These are phyloP conservation scores for Trichoderma arundinaceum DNA, from an alignment of 2,329 filamentous ascomycete genomes.

Conservation along the genomic window DNA sequence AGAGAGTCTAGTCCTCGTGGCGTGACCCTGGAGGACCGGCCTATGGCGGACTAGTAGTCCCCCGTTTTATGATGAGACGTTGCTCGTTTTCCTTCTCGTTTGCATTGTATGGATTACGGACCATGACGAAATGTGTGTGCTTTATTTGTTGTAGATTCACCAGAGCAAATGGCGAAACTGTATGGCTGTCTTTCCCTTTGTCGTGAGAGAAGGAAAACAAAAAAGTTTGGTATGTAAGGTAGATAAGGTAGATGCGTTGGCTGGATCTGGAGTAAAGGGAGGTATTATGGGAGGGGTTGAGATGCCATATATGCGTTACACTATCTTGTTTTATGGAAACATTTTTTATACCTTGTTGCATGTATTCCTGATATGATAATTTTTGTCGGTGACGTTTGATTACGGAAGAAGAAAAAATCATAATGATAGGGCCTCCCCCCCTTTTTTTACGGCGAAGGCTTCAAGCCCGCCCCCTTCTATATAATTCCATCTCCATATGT, in stretches of 20 bases:
- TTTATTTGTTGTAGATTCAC: slow-evolving; percentile 23
- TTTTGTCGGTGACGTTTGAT: not conserved
- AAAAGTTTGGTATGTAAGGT: slow-evolving; percentile 24
- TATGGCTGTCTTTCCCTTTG: slow-evolving; percentile 19
- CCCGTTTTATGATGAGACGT: slow-evolving; percentile 1
- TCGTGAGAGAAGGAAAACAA: slow-evolving; percentile 7
- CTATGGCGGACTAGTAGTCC: slow-evolving; percentile 55
- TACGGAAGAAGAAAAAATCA: too few relatives aligned
- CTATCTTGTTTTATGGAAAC: slow-evolving; percentile 17
- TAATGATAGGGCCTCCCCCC: too few relatives aligned
- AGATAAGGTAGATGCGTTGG: slow-evolving; percentile 26
- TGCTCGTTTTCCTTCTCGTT: slow-evolving; percentile 18
- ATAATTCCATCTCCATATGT: slow-evolving; percentile 15
- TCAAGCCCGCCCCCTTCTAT: slow-evolving; percentile 9
- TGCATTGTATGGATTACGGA: slow-evolving; percentile 32
- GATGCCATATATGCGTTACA: slow-evolving; percentile 27
- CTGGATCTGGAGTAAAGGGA: slow-evolving; percentile 24
- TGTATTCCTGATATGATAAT: not conserved
- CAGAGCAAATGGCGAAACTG: slow-evolving; percentile 16
- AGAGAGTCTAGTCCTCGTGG: slow-evolving; percentile 47
- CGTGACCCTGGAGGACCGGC: slow-evolving; percentile 58
- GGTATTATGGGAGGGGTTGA: not conserved
- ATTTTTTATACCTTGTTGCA: slow-evolving; percentile 5
- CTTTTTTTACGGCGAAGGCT: too few relatives aligned
- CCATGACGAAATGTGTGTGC: slow-evolving; percentile 31